Base-by-base conservation (phyloP, 2,329 filamentous ascomycete species). In the Cytospora schulzeri region DNA sequence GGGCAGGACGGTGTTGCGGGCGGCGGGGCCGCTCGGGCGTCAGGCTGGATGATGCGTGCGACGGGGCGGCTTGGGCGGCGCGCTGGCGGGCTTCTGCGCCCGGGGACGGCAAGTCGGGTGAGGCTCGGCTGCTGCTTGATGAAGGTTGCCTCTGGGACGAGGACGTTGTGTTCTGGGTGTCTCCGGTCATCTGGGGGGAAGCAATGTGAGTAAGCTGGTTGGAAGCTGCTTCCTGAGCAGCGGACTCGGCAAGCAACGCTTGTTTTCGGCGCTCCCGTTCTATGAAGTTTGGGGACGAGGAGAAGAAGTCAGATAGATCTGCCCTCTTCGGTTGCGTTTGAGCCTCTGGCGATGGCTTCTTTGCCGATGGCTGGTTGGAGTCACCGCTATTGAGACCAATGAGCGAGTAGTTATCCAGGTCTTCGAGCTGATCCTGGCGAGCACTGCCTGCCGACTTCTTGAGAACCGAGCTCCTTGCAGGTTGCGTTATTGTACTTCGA, bases 231-330 rank as follows among this genome's bases (percentile, higher is more conserved):
- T 5, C 45, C 50, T 56, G 58, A 12, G 55, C 51, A 28, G 56
- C 28, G 24, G 62, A 48, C 24, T 41, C 55, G 17, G 58, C 54
- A 11, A 62, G 56, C 22, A 38, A 57, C n/a, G 55, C 38, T 41
- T 64, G 24, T 53, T 58, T 67, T 19, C 65, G 56, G 52, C 51
- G 58, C 52, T 67, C 62, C 50, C 65, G 58, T 61, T 64, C 60
- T 45, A 63, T 56, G 35, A 67, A 50, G 26, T 67, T 59, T 38
- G 64, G 79, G 0, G 85, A 84, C 3, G 85, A 87, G 0, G 85
- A 87, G 70, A 87, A 87, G 71, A 87, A 87, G 9, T 78, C 77
- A 7, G 82, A 78, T 2, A 87, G 75, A 60, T 86, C 80, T 60
- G 83, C 80, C 26, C 74, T 74, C 45, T 70, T 76, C 8, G 72